phyloP scores from a whole-genome alignment of 345 rosid genomes.

The Acer saccharum region DNA sequence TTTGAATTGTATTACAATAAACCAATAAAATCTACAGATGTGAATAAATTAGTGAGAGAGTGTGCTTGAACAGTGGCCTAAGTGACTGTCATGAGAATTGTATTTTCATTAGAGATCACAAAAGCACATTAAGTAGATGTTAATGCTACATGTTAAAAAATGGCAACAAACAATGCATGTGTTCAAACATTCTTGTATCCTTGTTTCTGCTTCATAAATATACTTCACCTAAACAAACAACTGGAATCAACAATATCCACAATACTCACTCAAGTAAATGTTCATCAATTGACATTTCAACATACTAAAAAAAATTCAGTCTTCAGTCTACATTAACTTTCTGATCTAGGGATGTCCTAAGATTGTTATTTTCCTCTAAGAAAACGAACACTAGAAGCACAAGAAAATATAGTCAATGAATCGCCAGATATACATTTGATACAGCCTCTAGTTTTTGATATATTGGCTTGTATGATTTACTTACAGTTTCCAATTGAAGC shows the following conservation, averaged over 20 bases:
- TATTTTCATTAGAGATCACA: too few species aligned
- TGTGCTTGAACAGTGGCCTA: too few species aligned
- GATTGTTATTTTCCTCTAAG: background rate
- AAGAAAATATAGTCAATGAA: background rate
- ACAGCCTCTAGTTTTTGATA: background rate
- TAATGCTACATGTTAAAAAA: too few species aligned
- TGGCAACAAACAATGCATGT: background rate
- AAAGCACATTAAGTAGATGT: too few species aligned
- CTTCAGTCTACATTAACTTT: constrained; percentile 5
- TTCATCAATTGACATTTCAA: background rate
- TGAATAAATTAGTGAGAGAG: too few species aligned
- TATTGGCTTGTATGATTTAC: constrained; percentile 13
- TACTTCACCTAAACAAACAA: background rate
- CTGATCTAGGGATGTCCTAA: background rate
- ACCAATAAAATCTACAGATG: too few species aligned
- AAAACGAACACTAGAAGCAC: background rate
- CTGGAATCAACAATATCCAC: background rate
- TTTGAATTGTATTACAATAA: too few species aligned
- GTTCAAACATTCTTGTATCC: background rate
- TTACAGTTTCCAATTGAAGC: constrained; percentile 22
- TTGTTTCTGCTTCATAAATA: too few species aligned
- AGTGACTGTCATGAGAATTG: too few species aligned
- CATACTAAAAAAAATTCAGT: background rate
- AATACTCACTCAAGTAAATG: background rate
- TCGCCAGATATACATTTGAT: background rate